These are phyloP conservation scores for Verticillium zaregamsianum DNA, from an alignment of 2,329 filamentous ascomycete species.

Conservation along the genomic window DNA sequence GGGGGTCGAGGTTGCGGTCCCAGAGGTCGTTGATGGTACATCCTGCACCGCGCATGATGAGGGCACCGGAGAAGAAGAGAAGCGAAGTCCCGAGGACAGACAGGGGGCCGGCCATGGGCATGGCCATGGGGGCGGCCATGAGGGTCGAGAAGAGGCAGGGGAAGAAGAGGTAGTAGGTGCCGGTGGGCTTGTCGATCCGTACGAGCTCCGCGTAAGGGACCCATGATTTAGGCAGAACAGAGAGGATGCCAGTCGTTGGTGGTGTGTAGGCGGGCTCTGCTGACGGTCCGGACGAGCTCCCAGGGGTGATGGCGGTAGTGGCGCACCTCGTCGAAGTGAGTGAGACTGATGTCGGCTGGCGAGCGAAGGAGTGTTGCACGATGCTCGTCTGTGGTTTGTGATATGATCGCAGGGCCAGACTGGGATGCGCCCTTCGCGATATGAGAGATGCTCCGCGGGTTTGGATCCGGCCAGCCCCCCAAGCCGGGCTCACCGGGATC, in stretches of 20 bases:
- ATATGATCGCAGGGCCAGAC: constrained; percentile 1
- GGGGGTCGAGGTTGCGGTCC: constrained; percentile 81
- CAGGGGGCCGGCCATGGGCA: constrained; percentile 55
- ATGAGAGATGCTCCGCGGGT: background rate
- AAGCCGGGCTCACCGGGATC: background rate
- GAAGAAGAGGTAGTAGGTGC: constrained; percentile 81
- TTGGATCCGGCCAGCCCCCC: background rate
- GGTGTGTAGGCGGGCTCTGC: constrained; percentile 49
- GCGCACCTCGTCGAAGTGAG: constrained; percentile 9
- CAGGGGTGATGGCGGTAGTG: constrained; percentile 4
- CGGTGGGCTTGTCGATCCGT: constrained; percentile 75
- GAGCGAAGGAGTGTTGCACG: background rate
- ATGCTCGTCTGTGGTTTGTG: constrained; percentile 2
- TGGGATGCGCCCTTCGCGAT: background rate
- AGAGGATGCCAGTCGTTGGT: constrained; percentile 68
- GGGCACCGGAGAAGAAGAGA: constrained; percentile 70
- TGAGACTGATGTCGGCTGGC: constrained; percentile 2
- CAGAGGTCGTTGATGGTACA: constrained; percentile 90
- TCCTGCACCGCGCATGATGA: constrained; percentile 84
- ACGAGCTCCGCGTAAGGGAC: constrained; percentile 80
- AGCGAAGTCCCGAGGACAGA: constrained; percentile 60
- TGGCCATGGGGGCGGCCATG: constrained; percentile 67
- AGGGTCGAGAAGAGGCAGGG: constrained; percentile 83
- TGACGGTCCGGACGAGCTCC: constrained; percentile 8
- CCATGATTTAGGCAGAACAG: constrained; percentile 62